Conservation (phyloP, 2,329 filamentous ascomycete genomes). For the Exophiala xenobiotica region DNA sequence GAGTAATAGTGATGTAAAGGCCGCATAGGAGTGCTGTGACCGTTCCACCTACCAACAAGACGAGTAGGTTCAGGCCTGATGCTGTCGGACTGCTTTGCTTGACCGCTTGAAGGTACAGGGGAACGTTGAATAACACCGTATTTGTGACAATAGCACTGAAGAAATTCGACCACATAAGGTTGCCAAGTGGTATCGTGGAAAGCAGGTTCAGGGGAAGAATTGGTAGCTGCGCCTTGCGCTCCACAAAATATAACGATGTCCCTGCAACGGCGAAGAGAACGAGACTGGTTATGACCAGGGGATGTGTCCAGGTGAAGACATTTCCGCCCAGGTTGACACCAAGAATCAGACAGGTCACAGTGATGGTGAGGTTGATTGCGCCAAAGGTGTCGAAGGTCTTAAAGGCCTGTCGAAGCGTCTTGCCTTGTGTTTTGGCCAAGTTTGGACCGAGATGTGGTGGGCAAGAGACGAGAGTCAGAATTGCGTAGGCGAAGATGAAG, state of each 20-base stretch:
- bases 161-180: constrained; percentile 59
- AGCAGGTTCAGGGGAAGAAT: constrained; percentile 62
- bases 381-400: constrained; percentile 59
- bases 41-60: constrained; percentile 54
- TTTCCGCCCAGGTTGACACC: constrained; percentile 66
- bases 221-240: constrained; percentile 53
- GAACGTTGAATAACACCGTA: constrained; percentile 62
- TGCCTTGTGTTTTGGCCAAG: constrained; percentile 45
- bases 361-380: constrained; percentile 53
- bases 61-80: constrained; percentile 66
- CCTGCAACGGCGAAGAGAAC: constrained; percentile 49
- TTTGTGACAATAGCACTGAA: constrained; percentile 50
- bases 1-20: constrained; percentile 46
- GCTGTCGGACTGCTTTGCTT: constrained; percentile 63
- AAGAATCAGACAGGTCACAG: constrained; percentile 58
- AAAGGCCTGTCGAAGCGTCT: constrained; percentile 50
- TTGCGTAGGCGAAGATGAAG: constrained; percentile 49
- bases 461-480: constrained; percentile 38
- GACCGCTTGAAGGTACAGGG: constrained; percentile 69
- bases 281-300: constrained; percentile 56
- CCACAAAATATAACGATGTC: constrained; percentile 54
- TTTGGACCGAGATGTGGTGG: constrained; percentile 53
- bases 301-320: constrained; percentile 61
- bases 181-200: constrained; percentile 51
- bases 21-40: constrained; percentile 43